These are phyloP conservation scores for Emmonsiellopsis sp. DNA, from an alignment of 2,329 filamentous ascomycete genomes.

Conservation along the genomic window DNA sequence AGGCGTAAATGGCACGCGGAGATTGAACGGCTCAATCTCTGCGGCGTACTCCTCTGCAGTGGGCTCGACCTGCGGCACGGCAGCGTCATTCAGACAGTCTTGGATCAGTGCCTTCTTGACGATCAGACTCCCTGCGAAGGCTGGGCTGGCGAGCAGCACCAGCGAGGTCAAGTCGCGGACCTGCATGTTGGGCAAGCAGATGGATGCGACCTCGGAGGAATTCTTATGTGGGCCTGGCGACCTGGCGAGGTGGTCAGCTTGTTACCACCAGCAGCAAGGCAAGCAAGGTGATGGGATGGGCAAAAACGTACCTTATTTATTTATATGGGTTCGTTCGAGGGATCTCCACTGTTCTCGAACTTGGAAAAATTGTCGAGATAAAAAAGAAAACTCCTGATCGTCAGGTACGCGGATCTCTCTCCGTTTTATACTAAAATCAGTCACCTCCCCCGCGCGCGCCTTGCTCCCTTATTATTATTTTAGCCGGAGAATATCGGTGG, in stretches of 20 bases:
- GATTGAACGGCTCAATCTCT: conserved; percentile 13
- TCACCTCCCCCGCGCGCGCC: neutral
- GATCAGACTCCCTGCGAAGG: neutral
- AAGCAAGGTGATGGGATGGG: too few species aligned
- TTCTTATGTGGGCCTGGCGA: too few species aligned
- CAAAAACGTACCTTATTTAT: neutral
- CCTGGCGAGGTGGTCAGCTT: too few species aligned
- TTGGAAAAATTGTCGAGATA: too few species aligned
- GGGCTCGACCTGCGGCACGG: neutral
- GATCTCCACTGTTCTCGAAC: neutral
- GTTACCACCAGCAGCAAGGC: too few species aligned
- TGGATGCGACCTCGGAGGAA: too few species aligned
- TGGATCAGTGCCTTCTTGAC: neutral
- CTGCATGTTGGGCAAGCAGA: neutral
- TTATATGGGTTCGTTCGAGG: neutral
- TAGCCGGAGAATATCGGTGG: too few species aligned
- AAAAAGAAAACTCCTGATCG: neutral
- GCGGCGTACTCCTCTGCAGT: neutral
- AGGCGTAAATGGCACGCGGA: conserved; percentile 20
- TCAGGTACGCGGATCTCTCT: neutral
- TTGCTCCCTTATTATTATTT: neutral
- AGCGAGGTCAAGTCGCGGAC: neutral
- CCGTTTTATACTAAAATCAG: neutral
- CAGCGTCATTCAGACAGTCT: neutral
- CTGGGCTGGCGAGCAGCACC: neutral